These are phyloP conservation scores for Pisolithus tinctorius DNA, from an alignment of 768 basidiomycete species.

Conservation along the genomic window DNA sequence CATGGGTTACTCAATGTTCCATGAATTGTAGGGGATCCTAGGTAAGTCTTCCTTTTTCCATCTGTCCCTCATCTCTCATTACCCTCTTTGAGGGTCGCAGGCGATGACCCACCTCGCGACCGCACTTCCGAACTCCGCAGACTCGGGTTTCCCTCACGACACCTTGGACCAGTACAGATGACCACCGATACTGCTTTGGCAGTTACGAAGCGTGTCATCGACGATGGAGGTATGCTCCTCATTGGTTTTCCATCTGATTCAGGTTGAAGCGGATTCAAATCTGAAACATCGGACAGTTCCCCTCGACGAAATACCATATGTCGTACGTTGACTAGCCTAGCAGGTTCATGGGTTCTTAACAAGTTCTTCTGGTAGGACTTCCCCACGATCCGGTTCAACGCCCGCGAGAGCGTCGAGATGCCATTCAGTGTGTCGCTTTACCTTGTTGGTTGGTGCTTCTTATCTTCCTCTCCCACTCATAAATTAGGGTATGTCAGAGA, in stretches of 20 bases:
- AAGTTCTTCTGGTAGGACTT: conserved; percentile 51
- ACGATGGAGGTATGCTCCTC: conserved; percentile 50
- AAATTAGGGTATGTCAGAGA: conserved; percentile 42
- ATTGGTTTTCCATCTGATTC: neutral
- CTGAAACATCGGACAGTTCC: conserved; percentile 33
- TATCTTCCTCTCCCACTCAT: neutral
- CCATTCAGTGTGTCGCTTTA: conserved; percentile 69
- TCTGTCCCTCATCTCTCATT: neutral
- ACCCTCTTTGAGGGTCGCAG: conserved; percentile 30
- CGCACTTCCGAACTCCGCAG: conserved; percentile 83
- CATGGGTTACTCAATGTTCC: neutral
- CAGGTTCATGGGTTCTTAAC: neutral
- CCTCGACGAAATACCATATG: conserved; percentile 65
- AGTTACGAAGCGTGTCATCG: conserved; percentile 78
- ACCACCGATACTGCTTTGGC: conserved; percentile 96
- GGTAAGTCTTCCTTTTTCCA: conserved; percentile 28
- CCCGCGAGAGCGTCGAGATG: conserved; percentile 94
- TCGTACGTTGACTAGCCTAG: conserved; percentile 36
- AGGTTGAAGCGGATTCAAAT: neutral
- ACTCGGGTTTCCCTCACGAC: conserved; percentile 81
- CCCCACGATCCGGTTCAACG: conserved; percentile 85
- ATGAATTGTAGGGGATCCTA: conserved; percentile 49
- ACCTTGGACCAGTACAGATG: conserved; percentile 89
- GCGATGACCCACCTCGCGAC: conserved; percentile 94
- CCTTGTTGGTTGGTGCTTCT: neutral